Percentiles rank a stretch among this genome's conserved stretches.
These are phyloP conservation scores for Xylariaceae sp. DNA, from an alignment of 2,329 filamentous ascomycete species.

Conservation along the genomic window DNA sequence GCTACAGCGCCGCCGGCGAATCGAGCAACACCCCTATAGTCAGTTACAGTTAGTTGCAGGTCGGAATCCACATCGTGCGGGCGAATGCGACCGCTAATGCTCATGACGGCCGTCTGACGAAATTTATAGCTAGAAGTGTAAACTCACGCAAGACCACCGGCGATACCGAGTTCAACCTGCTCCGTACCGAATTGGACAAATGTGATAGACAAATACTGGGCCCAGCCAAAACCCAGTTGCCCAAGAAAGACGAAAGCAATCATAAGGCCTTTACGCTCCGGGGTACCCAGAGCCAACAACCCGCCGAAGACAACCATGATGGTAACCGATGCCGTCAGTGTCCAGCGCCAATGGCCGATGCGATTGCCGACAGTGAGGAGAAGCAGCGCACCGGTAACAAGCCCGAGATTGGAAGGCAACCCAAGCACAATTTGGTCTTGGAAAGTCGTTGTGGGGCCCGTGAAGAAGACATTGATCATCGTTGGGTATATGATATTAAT, in stretches of 20 bases:
- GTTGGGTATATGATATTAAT: background rate
- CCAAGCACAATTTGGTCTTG: background rate
- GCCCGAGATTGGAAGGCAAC: background rate
- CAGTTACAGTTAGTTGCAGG: too few species aligned
- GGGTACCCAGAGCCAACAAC: background rate
- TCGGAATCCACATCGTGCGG: too few species aligned
- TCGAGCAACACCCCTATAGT: background rate
- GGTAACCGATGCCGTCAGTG: background rate
- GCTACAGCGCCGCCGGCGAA: background rate
- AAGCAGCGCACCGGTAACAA: background rate
- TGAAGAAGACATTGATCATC: background rate
- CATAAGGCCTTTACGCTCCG: background rate
- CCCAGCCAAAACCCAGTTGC: background rate
- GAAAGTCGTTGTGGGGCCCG: background rate
- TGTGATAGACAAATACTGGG: background rate
- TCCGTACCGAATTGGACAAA: background rate
- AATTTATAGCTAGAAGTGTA: background rate
- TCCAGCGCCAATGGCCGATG: background rate
- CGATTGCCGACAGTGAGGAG: background rate
- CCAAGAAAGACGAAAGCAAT: background rate
- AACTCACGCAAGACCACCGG: background rate
- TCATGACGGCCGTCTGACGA: too few species aligned
- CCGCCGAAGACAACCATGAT: background rate
- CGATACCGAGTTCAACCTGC: background rate
- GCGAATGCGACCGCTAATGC: too few species aligned